Base-by-base conservation (phyloP, 768 basidiomycete genomes). In the Boletellus sp. region DNA sequence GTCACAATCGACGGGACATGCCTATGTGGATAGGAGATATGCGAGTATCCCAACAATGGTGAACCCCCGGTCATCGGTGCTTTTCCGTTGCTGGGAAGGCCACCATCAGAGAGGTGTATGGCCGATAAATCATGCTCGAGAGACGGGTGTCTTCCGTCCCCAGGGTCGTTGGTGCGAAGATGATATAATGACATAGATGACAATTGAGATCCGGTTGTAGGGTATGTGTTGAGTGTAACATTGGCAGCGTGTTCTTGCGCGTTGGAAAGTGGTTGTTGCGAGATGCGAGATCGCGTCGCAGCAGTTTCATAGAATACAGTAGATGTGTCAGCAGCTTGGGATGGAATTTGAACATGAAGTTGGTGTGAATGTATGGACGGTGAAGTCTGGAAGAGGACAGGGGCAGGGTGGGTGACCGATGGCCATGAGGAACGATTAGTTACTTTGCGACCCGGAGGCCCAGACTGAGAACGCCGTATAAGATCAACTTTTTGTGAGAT, bases 291-390 rank as follows among this genome's bases (percentile, higher is more conserved):
- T 49, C 59, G 70, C 48, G 76, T 60, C 56, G 66, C 64, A 26
- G 66, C 73, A 24, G 83, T 84, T 71, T 85, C 79, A 64, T 84
- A 85, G 71, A 73, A 85, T 78, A 85, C 80, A 78, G 79, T 83
- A 55, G 77, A 71, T 58, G 76, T 60, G 62, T 78, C 77, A 50
- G 71, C 58, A 26, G 43, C 19, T 36, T 48, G 62, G 63, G 65
- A 48, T 66, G 61, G 65, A 43, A 46, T 57, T 69, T 61, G 68
- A 42, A 58, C 56, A 47, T 57, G 62, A 44, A 53, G 54, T 38
- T 51, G 51, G 72, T 69, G 53, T 73, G 74, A 51, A 56, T 48
- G 65, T 4, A 42, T 48, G 32, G 65, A 53, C 24, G 65, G 50
- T 3, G 59, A 56, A 13, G 81, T 73, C 42, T 80, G 80, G 32